phyloP scores from a whole-genome alignment of 2,329 filamentous ascomycete species.

The Zasmidium cellare region DNA sequence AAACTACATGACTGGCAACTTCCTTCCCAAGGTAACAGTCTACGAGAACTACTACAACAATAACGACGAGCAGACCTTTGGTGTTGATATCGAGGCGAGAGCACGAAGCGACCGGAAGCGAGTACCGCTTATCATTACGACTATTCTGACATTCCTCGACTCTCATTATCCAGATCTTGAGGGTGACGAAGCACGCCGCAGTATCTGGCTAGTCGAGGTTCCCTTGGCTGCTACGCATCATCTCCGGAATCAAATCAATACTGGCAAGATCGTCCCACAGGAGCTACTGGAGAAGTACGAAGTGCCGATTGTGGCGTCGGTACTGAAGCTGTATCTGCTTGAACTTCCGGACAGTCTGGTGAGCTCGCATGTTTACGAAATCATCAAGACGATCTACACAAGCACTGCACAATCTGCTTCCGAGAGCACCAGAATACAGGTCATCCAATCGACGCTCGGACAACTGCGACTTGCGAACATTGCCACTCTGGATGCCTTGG shows the following conservation, averaged over 20 bases:
- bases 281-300: conserved; percentile 85
- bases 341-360: conserved; percentile 98
- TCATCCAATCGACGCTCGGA: conserved; percentile 92
- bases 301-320: conserved; percentile 87
- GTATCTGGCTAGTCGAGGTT: conserved; percentile 93
- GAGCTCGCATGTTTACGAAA: conserved; percentile 97
- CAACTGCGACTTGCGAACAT: conserved; percentile 96
- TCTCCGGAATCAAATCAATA: conserved; percentile 79
- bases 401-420: conserved; percentile 74
- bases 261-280: conserved; percentile 74
- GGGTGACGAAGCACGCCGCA: conserved; percentile 87
- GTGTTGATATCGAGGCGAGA: conserved; percentile 93
- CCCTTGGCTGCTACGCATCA: conserved; percentile 82
- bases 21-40: conserved; percentile 82
- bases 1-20: conserved; percentile 93
- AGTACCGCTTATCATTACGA: conserved; percentile 88
- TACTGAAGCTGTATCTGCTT: conserved; percentile 90
- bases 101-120: conserved; percentile 93
- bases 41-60: conserved; percentile 99
- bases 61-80: conserved; percentile 96
- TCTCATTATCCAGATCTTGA: conserved; percentile 97
- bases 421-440: conserved; percentile 78
- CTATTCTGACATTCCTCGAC: conserved; percentile 90
- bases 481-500: conserved; percentile 95
- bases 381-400: conserved; percentile 94